phyloP scores from a whole-genome alignment of 768 basidiomycete genomes.

The Tricholoma sp. region DNA sequence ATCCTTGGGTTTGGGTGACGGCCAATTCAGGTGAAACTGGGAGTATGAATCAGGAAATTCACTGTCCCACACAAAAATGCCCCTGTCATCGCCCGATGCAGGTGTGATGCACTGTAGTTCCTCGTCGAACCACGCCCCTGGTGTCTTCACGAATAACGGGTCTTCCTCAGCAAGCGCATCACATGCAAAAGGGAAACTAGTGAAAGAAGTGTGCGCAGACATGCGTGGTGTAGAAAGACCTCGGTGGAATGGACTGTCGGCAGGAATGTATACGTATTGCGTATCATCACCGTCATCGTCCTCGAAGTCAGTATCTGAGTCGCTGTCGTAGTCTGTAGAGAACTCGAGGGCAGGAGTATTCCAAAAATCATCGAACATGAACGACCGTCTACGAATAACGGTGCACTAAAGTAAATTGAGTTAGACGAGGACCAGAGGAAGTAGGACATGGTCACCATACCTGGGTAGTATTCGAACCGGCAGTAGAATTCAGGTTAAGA shows the following conservation, averaged over 20 bases:
- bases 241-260: slow-evolving; percentile 34
- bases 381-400: slow-evolving; percentile 3
- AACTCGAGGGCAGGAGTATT: slow-evolving; percentile 15
- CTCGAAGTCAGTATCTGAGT: slow-evolving; percentile 5
- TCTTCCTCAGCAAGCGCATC: slow-evolving; percentile 20
- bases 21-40: neutral
- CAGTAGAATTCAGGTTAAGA: neutral
- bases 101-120: neutral
- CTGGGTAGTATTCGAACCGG: neutral
- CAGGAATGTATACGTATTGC: slow-evolving; percentile 35
- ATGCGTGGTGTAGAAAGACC: slow-evolving; percentile 22
- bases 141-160: slow-evolving; percentile 7
- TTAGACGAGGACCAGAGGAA: neutral
- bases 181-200: slow-evolving; percentile 18
- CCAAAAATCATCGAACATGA: slow-evolving; percentile 6
- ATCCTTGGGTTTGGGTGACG: neutral
- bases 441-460: neutral
- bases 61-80: slow-evolving; percentile 6
- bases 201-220: slow-evolving; percentile 23
- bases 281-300: slow-evolving; percentile 18
- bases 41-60: neutral
- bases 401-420: slow-evolving; percentile 1
- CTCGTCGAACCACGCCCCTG: slow-evolving; percentile 5
- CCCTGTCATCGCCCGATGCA: neutral
- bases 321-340: slow-evolving; percentile 9